A percentile compares a stretch with the other conserved stretches of the same genome.
Evolutionary conservation across 306 rosid species (phyloP).

Genomic region (Purshia tridentata): DNA sequence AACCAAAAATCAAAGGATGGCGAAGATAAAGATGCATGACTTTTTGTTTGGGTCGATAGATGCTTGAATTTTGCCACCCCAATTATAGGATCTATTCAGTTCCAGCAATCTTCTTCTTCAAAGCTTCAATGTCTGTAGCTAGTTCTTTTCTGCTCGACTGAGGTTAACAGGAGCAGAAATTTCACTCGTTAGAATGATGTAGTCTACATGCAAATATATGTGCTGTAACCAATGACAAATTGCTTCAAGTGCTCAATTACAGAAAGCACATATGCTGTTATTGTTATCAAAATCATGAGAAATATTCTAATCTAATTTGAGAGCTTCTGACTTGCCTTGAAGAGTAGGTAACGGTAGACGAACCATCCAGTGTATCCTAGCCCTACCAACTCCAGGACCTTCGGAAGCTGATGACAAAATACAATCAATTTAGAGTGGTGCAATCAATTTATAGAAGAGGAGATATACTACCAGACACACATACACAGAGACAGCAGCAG

Average conservation of each 20-base stretch:
- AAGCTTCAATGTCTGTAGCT: slow-evolving; percentile 68
- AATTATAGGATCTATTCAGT: slow-evolving; percentile 49
- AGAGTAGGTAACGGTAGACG: slow-evolving; percentile 98
- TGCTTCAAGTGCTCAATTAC: not conserved
- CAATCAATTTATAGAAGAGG: not conserved
- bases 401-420: slow-evolving; percentile 71
- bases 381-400: slow-evolving; percentile 94
- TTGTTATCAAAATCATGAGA: not conserved
- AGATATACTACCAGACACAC: not conserved
- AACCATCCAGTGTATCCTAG: slow-evolving; percentile 99
- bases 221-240: not conserved
- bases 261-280: not conserved
- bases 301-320: not conserved
- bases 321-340: slow-evolving; percentile 54
- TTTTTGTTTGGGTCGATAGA: no score
- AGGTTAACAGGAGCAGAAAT: slow-evolving; percentile 5
- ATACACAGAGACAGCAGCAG: no score
- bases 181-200: slow-evolving; percentile 12
- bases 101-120: slow-evolving; percentile 97
- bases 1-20: slow-evolving; percentile 43
- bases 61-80: slow-evolving; percentile 25
- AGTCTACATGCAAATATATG: not conserved
- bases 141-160: slow-evolving; percentile 98
- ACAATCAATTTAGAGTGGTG: slow-evolving; percentile 23
- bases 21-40: slow-evolving; percentile 21